Evolutionary conservation across 805 yeast species (phyloP).

Genomic region (Nakazawaea wickerhamii): DNA sequence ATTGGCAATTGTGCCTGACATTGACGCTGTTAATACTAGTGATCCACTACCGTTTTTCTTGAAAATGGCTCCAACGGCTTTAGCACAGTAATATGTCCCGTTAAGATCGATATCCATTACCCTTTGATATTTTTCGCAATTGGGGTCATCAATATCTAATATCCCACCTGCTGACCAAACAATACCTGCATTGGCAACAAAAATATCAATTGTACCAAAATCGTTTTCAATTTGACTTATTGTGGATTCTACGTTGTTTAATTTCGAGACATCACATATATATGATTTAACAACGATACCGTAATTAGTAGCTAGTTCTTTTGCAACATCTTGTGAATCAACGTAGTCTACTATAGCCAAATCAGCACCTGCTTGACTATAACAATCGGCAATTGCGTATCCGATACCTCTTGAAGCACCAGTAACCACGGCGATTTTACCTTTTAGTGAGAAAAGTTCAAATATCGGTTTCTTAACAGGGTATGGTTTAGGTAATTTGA

Average conservation of each 20-base stretch:
- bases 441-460: constrained; percentile 36
- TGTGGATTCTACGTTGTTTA: constrained; percentile 25
- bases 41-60: constrained; percentile 44
- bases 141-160: constrained; percentile 28
- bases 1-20: constrained; percentile 50
- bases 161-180: constrained; percentile 30
- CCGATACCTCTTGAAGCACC: constrained; percentile 39
- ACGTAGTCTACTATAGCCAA: constrained; percentile 38
- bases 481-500: constrained; percentile 5
- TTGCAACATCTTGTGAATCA: constrained; percentile 29
- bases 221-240: constrained; percentile 24
- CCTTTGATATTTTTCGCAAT: constrained; percentile 29
- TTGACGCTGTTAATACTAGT: constrained; percentile 47
- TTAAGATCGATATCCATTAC: constrained; percentile 46
- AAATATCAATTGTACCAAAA: constrained; percentile 34
- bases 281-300: constrained; percentile 19
- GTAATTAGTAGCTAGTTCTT: constrained; percentile 34
- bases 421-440: constrained; percentile 38
- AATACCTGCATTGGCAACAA: constrained; percentile 41
- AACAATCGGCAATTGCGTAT: constrained; percentile 35
- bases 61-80: constrained; percentile 43
- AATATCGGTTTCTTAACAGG: constrained; percentile 18
- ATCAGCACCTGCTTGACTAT: constrained; percentile 38
- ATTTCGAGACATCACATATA: constrained; percentile 28
- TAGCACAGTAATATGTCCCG: constrained; percentile 50